These are phyloP conservation scores for Hyaloscypha finlandica DNA, from an alignment of 495 filamentous ascomycete genomes.

Conservation along the genomic window DNA sequence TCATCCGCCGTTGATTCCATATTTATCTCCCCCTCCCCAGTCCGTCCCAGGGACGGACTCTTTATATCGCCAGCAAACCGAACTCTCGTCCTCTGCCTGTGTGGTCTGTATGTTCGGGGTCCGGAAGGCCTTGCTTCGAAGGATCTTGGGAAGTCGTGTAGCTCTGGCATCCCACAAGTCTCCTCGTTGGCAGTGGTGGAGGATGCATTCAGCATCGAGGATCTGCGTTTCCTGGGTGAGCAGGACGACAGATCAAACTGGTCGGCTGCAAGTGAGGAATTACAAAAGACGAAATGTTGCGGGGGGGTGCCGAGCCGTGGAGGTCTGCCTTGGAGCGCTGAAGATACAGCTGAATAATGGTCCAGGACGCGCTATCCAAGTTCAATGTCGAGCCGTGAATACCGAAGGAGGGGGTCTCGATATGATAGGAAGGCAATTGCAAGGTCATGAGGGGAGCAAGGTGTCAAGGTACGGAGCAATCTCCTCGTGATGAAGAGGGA, in stretches of 20 bases:
- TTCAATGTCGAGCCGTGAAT: not conserved
- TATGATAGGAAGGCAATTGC: conserved; percentile 10
- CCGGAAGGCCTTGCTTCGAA: conserved; percentile 22
- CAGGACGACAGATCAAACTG: not conserved
- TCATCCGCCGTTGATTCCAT: conserved; percentile 1
- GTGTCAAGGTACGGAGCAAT: not conserved
- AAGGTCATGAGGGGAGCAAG: not conserved
- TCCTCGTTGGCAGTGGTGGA: not conserved
- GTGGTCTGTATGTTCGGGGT: conserved; percentile 27
- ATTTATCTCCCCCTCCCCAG: conserved; percentile 23
- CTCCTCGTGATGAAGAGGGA: not conserved
- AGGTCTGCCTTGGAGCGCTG: not conserved
- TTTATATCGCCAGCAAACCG: conserved; percentile 23
- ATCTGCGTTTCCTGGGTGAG: not conserved
- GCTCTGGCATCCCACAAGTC: conserved; percentile 24
- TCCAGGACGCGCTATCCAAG: not conserved
- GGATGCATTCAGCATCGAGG: conserved; percentile 16
- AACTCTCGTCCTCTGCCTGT: conserved; percentile 23
- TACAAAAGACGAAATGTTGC: not conserved
- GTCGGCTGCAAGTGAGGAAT: not conserved
- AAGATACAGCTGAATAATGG: not conserved
- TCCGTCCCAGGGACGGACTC: conserved; percentile 7
- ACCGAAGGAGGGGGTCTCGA: not conserved
- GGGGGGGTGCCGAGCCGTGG: not conserved
- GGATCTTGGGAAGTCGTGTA: conserved; percentile 5